These are phyloP conservation scores for Crithidia fasciculata DNA, from an alignment of 208 protist genomes.

Conservation along the genomic window DNA sequence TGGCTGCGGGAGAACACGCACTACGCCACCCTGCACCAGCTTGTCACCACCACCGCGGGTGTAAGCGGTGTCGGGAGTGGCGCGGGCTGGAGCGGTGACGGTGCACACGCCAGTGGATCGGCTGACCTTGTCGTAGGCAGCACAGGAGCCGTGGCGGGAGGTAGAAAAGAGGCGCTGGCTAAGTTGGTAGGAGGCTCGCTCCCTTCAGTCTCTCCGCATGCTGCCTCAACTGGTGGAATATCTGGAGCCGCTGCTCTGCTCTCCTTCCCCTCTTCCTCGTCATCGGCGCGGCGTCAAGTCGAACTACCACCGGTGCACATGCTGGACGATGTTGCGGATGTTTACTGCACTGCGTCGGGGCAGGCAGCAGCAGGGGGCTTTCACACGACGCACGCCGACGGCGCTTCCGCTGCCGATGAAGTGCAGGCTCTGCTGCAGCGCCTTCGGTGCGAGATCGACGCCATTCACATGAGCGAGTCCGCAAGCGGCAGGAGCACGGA, in stretches of 20 bases:
- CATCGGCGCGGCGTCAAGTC: slow-evolving; percentile 9
- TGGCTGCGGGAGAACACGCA: slow-evolving; percentile 27
- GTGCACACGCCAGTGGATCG: not conserved
- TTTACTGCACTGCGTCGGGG: not conserved
- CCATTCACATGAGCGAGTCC: not conserved
- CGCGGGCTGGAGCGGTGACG: not conserved
- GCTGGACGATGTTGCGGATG: slow-evolving; percentile 3
- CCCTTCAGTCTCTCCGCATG: not conserved
- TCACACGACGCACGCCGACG: not conserved
- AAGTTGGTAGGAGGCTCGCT: not conserved
- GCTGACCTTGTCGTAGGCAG: not conserved
- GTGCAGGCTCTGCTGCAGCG: not conserved
- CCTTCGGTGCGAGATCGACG: slow-evolving; percentile 11
- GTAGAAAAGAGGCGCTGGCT: not conserved
- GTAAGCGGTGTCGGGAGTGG: not conserved
- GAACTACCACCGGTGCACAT: slow-evolving; percentile 28
- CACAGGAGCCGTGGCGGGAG: not conserved
- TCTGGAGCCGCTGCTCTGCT: too few species aligned
- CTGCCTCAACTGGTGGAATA: not conserved
- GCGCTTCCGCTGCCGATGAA: not conserved
- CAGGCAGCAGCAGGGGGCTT: not conserved
- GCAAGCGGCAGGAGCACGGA: not conserved
- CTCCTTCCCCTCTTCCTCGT: too few species aligned
- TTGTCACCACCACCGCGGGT: not conserved
- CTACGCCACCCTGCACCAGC: slow-evolving; percentile 31